Percentiles rank a stretch among this genome's conserved stretches.
Conservation (phyloP, 345 rosid species). For the Hypericum perforatum region DNA sequence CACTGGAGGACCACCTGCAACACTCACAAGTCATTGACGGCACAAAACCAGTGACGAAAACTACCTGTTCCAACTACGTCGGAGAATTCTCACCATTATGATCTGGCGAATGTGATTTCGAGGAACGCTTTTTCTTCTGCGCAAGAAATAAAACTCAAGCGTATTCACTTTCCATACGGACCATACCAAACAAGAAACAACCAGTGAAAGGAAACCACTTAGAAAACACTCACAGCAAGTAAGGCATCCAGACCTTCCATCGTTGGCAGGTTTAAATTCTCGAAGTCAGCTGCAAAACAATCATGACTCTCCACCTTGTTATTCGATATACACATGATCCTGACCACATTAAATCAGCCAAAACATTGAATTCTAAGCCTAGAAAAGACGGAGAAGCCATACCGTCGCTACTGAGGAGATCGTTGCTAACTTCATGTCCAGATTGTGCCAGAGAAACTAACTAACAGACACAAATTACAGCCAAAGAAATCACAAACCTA, state of each 20-base stretch:
- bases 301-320: no score
- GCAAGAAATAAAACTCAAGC: slow-evolving; percentile 3
- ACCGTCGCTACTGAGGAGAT: slow-evolving; percentile 40
- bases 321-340: not conserved
- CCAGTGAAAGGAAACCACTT: not conserved
- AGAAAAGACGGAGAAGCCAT: slow-evolving; percentile 8
- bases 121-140: slow-evolving; percentile 52
- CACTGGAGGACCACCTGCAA: slow-evolving; percentile 42
- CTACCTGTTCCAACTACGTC: not conserved
- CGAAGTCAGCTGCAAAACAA: slow-evolving; percentile 44
- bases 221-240: slow-evolving; percentile 35
- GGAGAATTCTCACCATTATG: slow-evolving; percentile 40
- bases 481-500: not conserved
- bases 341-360: not conserved
- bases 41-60: not conserved
- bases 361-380: not conserved
- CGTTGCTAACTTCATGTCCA: slow-evolving; percentile 47
- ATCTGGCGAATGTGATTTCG: slow-evolving; percentile 37
- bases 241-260: slow-evolving; percentile 65
- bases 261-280: slow-evolving; percentile 46
- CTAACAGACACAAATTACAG: slow-evolving; percentile 20
- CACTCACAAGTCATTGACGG: slow-evolving; percentile 9
- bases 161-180: not conserved
- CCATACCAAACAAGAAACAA: not conserved
- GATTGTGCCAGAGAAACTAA: slow-evolving; percentile 69